Evolutionary conservation across 192 early-diverging fungal genomes (phyloP).

Genomic region (Gonapodya prolifera): DNA sequence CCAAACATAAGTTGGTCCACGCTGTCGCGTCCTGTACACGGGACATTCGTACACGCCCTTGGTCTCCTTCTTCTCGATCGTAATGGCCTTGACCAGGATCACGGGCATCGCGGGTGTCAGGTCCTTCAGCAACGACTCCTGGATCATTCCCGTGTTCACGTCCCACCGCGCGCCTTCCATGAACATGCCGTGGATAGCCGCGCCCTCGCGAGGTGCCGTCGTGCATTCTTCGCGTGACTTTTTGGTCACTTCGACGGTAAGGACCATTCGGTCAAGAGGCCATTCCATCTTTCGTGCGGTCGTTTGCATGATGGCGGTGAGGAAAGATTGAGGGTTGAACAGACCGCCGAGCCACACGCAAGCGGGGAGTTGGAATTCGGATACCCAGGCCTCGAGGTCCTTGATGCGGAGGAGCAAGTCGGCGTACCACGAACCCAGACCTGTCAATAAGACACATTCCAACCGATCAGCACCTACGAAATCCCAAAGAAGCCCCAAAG

Average conservation of each 20-base stretch:
- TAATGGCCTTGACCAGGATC: slow-evolving; percentile 50
- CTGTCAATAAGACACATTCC: not conserved
- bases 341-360: slow-evolving; percentile 48
- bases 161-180: slow-evolving; percentile 60
- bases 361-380: slow-evolving; percentile 46
- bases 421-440: slow-evolving; percentile 39
- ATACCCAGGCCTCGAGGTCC: slow-evolving; percentile 48
- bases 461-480: too few relatives aligned
- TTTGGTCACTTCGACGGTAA: slow-evolving; percentile 51
- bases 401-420: slow-evolving; percentile 51
- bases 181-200: slow-evolving; percentile 45
- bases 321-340: slow-evolving; percentile 58
- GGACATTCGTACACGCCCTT: slow-evolving; percentile 56
- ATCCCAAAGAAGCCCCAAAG: too few relatives aligned
- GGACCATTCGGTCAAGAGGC: slow-evolving; percentile 49
- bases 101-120: slow-evolving; percentile 52
- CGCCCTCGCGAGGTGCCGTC: slow-evolving; percentile 46
- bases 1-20: slow-evolving; percentile 53
- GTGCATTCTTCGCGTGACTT: slow-evolving; percentile 48
- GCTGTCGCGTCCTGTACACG: slow-evolving; percentile 42
- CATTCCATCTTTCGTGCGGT: slow-evolving; percentile 53
- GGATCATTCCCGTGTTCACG: slow-evolving; percentile 46
- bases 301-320: slow-evolving; percentile 58
- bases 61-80: slow-evolving; percentile 49
- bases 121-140: slow-evolving; percentile 48